These are phyloP conservation scores for Trichoderma guizhouense DNA, from an alignment of 2,329 filamentous ascomycete species.

Conservation along the genomic window DNA sequence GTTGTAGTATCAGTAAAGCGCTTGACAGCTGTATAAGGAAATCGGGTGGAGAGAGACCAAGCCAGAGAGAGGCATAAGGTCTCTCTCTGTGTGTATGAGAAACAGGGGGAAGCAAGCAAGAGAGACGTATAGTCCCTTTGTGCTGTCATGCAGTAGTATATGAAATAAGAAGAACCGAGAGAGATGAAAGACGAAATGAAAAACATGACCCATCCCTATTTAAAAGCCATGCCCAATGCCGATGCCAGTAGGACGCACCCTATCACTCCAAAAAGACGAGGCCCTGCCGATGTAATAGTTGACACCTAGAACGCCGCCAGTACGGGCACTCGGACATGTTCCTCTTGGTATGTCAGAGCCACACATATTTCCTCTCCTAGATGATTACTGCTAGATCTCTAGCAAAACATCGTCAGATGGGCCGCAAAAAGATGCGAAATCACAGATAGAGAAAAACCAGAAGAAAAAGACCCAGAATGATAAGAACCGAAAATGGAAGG, in stretches of 20 bases:
- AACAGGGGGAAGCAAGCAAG: not conserved
- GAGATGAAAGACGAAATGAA: conserved; percentile 18
- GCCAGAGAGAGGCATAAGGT: not conserved
- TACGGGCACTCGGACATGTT: conserved; percentile 1
- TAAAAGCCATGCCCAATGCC: conserved; percentile 20
- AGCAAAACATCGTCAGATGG: not conserved
- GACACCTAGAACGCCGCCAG: conserved; percentile 17
- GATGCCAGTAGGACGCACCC: conserved; percentile 13
- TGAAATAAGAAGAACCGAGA: conserved; percentile 24
- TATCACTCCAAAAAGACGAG: conserved; percentile 14
- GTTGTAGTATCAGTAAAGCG: conserved; percentile 14
- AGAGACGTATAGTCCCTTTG: not conserved
- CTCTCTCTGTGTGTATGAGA: not conserved
- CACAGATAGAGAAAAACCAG: not conserved
- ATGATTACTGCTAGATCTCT: conserved; percentile 1
- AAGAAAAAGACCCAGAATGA: not conserved
- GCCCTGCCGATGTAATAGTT: conserved; percentile 16
- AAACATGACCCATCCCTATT: conserved; percentile 18
- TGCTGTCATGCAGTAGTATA: conserved; percentile 24
- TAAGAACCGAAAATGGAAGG: not conserved
- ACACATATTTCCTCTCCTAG: not conserved
- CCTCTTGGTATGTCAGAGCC: conserved; percentile 1
- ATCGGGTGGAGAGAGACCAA: not conserved
- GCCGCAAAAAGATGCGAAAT: not conserved
- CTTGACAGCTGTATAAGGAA: not conserved